A percentile compares a stretch with the other conserved stretches of the same genome.
phyloP scores from a whole-genome alignment of 179 eudicot genomes.

The Patellifolia procumbens region DNA sequence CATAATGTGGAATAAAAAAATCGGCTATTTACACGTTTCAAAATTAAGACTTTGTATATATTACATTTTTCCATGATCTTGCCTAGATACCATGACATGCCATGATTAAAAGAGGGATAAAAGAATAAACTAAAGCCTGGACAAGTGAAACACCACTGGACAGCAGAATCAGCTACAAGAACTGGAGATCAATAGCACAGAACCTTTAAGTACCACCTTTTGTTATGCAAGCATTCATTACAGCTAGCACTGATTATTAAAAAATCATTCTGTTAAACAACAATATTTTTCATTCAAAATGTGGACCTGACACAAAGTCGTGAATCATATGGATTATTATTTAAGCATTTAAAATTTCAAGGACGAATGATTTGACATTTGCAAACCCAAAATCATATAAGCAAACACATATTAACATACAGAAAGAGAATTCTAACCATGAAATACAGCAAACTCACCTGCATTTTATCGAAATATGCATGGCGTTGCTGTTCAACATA shows the following conservation, averaged over 20 bases:
- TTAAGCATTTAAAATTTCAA: background rate
- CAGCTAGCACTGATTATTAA: too few species aligned
- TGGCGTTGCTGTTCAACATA: constrained; percentile 87
- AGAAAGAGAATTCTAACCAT: background rate
- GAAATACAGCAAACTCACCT: constrained; percentile 43
- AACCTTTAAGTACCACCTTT: background rate
- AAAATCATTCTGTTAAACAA: background rate
- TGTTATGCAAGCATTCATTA: constrained; percentile 6
- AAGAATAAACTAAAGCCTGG: background rate
- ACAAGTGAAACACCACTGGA: background rate
- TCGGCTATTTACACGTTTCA: background rate
- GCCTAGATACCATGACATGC: background rate
- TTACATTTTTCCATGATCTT: background rate
- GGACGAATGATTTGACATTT: background rate
- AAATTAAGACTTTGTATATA: background rate
- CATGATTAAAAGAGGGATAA: background rate
- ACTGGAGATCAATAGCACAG: background rate
- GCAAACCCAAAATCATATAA: background rate
- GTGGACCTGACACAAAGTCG: constrained; percentile 13
- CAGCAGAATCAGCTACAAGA: background rate
- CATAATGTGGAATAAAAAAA: background rate
- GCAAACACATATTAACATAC: background rate
- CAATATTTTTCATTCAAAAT: background rate
- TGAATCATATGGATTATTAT: background rate
- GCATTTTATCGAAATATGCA: constrained; percentile 94